These are phyloP conservation scores for Brassica nigra DNA, from an alignment of 345 rosid genomes.

Conservation along the genomic window DNA sequence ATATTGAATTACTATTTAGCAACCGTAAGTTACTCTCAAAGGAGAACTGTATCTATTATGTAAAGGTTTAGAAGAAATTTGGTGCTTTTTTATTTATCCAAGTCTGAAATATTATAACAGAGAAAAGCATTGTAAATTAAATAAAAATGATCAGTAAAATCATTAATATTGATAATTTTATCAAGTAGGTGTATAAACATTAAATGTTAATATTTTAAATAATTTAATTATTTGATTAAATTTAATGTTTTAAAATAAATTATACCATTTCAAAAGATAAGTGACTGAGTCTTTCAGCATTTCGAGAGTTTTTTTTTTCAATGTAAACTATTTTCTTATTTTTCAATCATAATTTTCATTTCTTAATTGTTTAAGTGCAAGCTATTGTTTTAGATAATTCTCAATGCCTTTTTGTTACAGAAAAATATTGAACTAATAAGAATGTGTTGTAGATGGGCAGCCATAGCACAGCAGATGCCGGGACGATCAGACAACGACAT, in stretches of 20 bases:
- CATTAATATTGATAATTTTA: too few relatives aligned
- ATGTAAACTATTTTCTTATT: neutral
- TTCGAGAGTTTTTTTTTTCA: neutral
- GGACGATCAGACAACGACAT: conserved; percentile 42
- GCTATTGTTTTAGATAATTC: neutral
- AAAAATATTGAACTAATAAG: neutral
- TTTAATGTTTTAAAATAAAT: too few relatives aligned
- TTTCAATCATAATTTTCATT: neutral
- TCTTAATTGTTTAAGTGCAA: neutral
- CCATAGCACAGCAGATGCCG: conserved; percentile 30
- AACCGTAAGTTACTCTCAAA: neutral
- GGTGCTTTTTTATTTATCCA: neutral
- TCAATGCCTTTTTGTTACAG: neutral
- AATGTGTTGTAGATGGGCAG: conserved; percentile 36
- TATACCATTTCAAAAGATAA: neutral
- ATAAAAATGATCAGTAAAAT: neutral
- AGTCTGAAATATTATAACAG: neutral
- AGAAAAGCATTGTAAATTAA: neutral
- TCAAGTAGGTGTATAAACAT: too few relatives aligned
- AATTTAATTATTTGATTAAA: too few relatives aligned
- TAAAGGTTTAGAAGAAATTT: neutral
- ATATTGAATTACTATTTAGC: neutral
- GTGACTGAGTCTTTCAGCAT: neutral
- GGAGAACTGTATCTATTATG: neutral
- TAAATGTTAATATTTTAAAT: too few relatives aligned